Conservation (phyloP, 2,329 filamentous ascomycete species). For the Aureobasidium musti region DNA sequence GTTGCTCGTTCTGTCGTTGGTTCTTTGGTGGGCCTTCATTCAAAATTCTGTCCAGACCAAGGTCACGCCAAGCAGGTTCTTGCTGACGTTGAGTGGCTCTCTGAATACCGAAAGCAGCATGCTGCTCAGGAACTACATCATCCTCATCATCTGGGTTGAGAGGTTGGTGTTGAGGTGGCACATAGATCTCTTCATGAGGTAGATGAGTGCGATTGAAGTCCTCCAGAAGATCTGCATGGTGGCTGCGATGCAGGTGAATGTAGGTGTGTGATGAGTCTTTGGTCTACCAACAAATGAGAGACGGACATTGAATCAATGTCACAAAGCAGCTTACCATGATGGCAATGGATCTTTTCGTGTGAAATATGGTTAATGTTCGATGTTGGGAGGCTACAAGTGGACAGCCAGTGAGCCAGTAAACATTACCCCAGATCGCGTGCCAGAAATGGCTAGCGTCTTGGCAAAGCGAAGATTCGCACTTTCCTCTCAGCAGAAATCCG, state of each 20-base stretch:
- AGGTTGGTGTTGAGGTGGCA: slow-evolving; percentile 76
- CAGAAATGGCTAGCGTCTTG: slow-evolving; percentile 11
- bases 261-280: slow-evolving; percentile 70
- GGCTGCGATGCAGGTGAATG: slow-evolving; percentile 70
- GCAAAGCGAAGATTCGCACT: slow-evolving; percentile 6
- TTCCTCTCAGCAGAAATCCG: background rate
- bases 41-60: slow-evolving; percentile 72
- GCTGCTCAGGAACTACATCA: slow-evolving; percentile 84
- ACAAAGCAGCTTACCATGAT: slow-evolving; percentile 1
- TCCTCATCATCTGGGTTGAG: slow-evolving; percentile 87
- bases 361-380: background rate
- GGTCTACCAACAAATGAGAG: background rate
- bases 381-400: background rate
- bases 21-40: slow-evolving; percentile 57
- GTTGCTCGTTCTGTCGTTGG: slow-evolving; percentile 14
- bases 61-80: slow-evolving; percentile 76
- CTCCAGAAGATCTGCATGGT: slow-evolving; percentile 77
- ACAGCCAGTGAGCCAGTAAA: slow-evolving; percentile 1
- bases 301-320: background rate
- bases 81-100: slow-evolving; percentile 71
- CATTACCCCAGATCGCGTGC: background rate
- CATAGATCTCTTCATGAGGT: slow-evolving; percentile 71
- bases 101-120: slow-evolving; percentile 83
- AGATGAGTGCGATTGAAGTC: slow-evolving; percentile 50
- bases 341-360: background rate